Percentiles rank a stretch among this genome's conserved stretches.
phyloP scores from a whole-genome alignment of 129 eudicot species.

The Centella asiatica region DNA sequence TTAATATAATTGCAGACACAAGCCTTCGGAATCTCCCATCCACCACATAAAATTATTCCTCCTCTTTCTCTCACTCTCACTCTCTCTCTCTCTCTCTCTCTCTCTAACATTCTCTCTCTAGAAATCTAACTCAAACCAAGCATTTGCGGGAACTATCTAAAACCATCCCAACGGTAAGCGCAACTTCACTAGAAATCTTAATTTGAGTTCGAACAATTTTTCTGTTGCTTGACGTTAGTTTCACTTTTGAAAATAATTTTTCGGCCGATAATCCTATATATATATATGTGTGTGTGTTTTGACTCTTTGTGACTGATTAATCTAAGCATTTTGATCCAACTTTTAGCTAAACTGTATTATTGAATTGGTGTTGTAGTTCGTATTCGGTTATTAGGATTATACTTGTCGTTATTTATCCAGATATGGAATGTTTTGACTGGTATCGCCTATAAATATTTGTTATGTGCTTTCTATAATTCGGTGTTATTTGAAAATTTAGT shows the following conservation, averaged over 20 bases:
- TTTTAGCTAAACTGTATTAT: not conserved
- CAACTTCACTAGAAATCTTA: not conserved
- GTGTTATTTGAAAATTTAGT: no score
- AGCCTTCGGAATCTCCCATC: slow-evolving; percentile 1
- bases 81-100: slow-evolving; percentile 1
- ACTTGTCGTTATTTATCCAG: not conserved
- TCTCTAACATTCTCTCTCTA: no score
- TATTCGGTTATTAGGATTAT: not conserved
- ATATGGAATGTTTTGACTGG: not conserved
- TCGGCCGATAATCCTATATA: no score
- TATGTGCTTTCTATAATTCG: no score
- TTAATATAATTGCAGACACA: not conserved
- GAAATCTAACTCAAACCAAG: not conserved
- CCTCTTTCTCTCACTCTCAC: no score
- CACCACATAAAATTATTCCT: slow-evolving; percentile 25
- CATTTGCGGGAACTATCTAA: not conserved
- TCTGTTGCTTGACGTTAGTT: not conserved
- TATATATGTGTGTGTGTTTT: not conserved
- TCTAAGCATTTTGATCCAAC: not conserved
- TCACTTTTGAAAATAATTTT: not conserved
- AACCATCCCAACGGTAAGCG: not conserved
- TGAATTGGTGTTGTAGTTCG: not conserved
- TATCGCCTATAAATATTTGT: no score
- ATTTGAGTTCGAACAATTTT: not conserved
- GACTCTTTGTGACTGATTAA: not conserved